These are phyloP conservation scores for Coniochaeta hoffmannii DNA, from an alignment of 2,329 filamentous ascomycete species.

Conservation along the genomic window DNA sequence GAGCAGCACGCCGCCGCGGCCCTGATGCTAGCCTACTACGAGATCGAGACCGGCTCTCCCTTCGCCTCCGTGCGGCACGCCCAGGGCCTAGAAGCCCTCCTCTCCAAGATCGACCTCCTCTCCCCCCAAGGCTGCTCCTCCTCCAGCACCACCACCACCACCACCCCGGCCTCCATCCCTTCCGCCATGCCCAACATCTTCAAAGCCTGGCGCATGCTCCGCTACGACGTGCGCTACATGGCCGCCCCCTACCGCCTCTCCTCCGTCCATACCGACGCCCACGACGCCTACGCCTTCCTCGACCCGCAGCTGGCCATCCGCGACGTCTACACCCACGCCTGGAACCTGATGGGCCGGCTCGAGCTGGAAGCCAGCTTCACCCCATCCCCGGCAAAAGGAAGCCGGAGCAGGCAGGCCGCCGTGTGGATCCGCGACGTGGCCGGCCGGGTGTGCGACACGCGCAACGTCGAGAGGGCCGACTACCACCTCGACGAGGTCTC, in stretches of 20 bases:
- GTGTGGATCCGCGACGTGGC: constrained; percentile 1
- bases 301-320: not conserved
- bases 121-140: not conserved
- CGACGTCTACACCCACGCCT: not conserved
- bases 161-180: not conserved
- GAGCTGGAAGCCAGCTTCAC: not conserved
- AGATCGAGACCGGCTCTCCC: not conserved
- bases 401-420: not conserved
- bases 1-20: constrained; percentile 1
- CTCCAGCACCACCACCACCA: not conserved
- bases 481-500: not conserved
- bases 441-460: not conserved
- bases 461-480: not conserved
- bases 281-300: not conserved
- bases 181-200: not conserved
- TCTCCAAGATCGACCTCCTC: not conserved
- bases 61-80: constrained; percentile 1
- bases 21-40: constrained; percentile 2
- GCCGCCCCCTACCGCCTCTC: not conserved
- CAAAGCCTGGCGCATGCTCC: constrained; percentile 1
- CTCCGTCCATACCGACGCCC: not conserved
- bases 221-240: constrained; percentile 1
- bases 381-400: not conserved
- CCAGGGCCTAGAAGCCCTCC: not conserved
- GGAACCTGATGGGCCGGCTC: not conserved